Evolutionary conservation across 2,329 filamentous ascomycete genomes (phyloP), one percentile per base, ranked within the genome.

Genomic region (Fusarium circinatum): DNA sequence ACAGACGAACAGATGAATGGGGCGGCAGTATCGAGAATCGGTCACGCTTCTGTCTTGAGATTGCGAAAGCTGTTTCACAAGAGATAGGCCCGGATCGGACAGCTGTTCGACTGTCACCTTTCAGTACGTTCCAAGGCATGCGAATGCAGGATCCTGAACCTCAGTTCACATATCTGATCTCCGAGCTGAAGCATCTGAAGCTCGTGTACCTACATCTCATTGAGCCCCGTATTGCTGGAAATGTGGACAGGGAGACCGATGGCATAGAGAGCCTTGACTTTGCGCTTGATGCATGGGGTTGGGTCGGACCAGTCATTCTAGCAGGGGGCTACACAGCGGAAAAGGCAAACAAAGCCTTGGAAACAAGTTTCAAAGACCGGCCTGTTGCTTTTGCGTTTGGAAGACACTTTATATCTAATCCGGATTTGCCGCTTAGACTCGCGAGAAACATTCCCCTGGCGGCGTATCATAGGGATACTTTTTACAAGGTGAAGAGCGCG

Each of bases 181-280:
- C 82, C 38, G 82, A 86, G 58, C 80, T 90, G 36, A 87, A 86
- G 61, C 80, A 83, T 42, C 79, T 92, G 8, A 84, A 86, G 6
- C 83, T 93, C 17, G 87, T 89, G 0, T 93, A 90, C 78, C 78
- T 92, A 5, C 90, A 92, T 78, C 71, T 91, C 3, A 83, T 93
- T 24, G 89, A 93, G 75, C 85, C 89, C 0, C 85, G 89, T 4
- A 82, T 90, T 18, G 79, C 83, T 4, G 85, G 85, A 7, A 81
- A 79, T 58, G 76, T 77, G 2, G 84, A 88, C 51, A 70, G 44
- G 8, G 30, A n/a, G 0, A 54, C 81, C 5, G 86, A 87, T 3
- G 81, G 68, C 9, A 56, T 42, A 9, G 81, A 73, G 79, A 52
- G 63, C 57, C 15, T 73, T 76, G 76, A 81, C 12, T 84, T 83